These are phyloP conservation scores for Conoideocrella luteorostrata DNA, from an alignment of 2,329 filamentous ascomycete genomes.

Conservation along the genomic window DNA sequence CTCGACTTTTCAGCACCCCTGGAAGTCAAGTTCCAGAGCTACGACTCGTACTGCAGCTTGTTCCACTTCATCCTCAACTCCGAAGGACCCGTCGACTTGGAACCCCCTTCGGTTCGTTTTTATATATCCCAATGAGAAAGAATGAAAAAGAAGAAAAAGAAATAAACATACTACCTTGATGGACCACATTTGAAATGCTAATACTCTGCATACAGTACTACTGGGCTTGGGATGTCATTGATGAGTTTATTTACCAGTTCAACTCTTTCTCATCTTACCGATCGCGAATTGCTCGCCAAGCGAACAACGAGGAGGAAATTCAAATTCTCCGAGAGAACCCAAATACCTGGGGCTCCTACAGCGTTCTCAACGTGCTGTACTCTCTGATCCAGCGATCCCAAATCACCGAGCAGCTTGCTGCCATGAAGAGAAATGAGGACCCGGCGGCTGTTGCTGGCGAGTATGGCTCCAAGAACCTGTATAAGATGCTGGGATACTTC, in stretches of 20 bases:
- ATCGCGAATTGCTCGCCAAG: conserved; percentile 77
- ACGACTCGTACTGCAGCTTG: conserved; percentile 98
- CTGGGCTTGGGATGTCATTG: conserved; percentile 99
- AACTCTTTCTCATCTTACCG: conserved; percentile 98
- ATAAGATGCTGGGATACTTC: conserved; percentile 98
- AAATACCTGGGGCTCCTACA: conserved; percentile 99
- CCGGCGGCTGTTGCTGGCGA: conserved; percentile 82
- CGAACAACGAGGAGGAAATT: conserved; percentile 86
- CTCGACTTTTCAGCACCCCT: conserved; percentile 93
- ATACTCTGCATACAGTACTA: conserved; percentile 61
- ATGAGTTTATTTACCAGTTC: conserved; percentile 99
- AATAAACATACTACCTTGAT: too few relatives aligned
- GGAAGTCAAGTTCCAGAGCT: conserved; percentile 96
- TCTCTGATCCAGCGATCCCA: conserved; percentile 97
- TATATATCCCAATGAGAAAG: background rate
- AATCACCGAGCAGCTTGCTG: conserved; percentile 93
- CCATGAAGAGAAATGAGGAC: conserved; percentile 92
- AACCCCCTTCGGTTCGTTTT: conserved; percentile 79
- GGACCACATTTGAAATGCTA: too few relatives aligned
- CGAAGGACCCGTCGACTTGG: conserved; percentile 94
- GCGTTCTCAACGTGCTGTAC: conserved; percentile 97
- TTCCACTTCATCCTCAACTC: conserved; percentile 99
- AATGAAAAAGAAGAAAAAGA: conserved; percentile 10
- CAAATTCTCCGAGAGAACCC: conserved; percentile 90
- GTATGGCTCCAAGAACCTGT: conserved; percentile 88